A percentile compares a stretch with the other conserved stretches of the same genome.
Conservation (phyloP, 2,329 filamentous ascomycete genomes). For the Monosporascus sp. region DNA sequence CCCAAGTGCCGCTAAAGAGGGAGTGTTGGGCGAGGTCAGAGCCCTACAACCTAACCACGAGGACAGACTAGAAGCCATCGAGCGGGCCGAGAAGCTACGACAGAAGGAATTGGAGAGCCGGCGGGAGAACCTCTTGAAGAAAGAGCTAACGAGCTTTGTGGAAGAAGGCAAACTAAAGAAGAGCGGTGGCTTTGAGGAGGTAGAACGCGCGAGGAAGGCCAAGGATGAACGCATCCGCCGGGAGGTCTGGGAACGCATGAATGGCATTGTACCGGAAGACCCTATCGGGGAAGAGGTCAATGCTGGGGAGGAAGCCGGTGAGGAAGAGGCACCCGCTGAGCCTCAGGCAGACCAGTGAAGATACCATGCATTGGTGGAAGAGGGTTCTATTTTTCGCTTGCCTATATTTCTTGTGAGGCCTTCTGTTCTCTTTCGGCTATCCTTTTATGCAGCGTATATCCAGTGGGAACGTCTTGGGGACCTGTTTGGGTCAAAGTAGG, state of each 20-base stretch:
- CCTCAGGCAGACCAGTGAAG: not conserved
- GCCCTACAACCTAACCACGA: slow-evolving; percentile 94
- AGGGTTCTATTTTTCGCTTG: too few relatives aligned
- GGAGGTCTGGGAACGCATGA: slow-evolving; percentile 68
- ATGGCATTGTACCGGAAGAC: slow-evolving; percentile 46
- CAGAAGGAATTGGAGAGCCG: slow-evolving; percentile 82
- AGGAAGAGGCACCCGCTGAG: not conserved
- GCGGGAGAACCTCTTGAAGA: slow-evolving; percentile 69
- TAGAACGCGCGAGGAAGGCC: slow-evolving; percentile 73
- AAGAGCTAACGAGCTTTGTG: slow-evolving; percentile 80
- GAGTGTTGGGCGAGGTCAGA: slow-evolving; percentile 85
- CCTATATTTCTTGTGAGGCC: not conserved
- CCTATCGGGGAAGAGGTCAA: slow-evolving; percentile 30
- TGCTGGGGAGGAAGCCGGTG: not conserved
- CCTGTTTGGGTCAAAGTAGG: not conserved
- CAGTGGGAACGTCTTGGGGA: too few relatives aligned
- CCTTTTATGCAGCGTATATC: too few relatives aligned
- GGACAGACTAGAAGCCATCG: slow-evolving; percentile 86
- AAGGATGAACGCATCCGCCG: slow-evolving; percentile 83
- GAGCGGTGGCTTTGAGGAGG: slow-evolving; percentile 89
- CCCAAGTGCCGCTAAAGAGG: slow-evolving; percentile 80
- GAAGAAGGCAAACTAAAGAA: slow-evolving; percentile 91
- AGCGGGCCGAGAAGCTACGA: slow-evolving; percentile 87
- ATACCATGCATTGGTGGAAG: too few relatives aligned
- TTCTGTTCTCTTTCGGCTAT: not conserved